Percentiles rank a stretch among this genome's conserved stretches.
Evolutionary conservation across 177 flowering plant species (phyloP).

Genomic region (Tripterygium wilfordii): DNA sequence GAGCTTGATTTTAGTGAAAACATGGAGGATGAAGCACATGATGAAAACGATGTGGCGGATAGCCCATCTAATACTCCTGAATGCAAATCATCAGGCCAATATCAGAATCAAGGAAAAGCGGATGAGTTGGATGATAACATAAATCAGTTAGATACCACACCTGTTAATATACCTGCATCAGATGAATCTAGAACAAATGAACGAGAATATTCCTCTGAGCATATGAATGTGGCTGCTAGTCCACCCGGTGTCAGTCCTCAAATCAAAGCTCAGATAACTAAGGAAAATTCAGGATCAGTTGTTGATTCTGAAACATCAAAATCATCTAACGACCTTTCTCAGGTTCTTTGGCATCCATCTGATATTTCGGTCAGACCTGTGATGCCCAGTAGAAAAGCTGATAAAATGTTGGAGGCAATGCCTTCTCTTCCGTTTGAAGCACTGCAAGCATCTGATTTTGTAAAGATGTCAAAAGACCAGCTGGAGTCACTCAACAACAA

Average conservation of each 20-base stretch:
- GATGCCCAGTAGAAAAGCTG: constrained; percentile 92
- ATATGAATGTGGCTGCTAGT: constrained; percentile 43
- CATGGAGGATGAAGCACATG: constrained; percentile 63
- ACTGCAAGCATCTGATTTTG: constrained; percentile 58
- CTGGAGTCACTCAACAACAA: constrained; percentile 44
- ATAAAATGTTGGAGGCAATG: constrained; percentile 52
- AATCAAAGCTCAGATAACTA: constrained; percentile 38
- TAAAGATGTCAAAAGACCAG: constrained; percentile 66
- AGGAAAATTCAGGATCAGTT: constrained; percentile 38
- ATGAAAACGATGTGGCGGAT: constrained; percentile 70
- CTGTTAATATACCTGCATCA: constrained; percentile 22
- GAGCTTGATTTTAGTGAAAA: constrained; percentile 97
- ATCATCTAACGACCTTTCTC: constrained; percentile 45
- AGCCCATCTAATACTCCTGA: constrained; percentile 25
- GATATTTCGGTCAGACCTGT: constrained; percentile 97
- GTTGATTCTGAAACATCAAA: constrained; percentile 45
- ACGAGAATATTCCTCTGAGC: constrained; percentile 48
- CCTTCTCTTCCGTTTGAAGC: constrained; percentile 82
- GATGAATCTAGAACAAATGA: constrained; percentile 43
- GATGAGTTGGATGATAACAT: constrained; percentile 27
- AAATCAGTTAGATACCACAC: constrained; percentile 23
- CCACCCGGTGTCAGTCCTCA: constrained; percentile 63
- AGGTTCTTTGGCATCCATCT: constrained; percentile 88
- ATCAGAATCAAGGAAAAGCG: constrained; percentile 27
- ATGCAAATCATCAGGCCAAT: constrained; percentile 32